A percentile compares a stretch with the other conserved stretches of the same genome.
Conservation (phyloP, 176 grass and related monocot genomes). For the Rhynchospora breviuscula region DNA sequence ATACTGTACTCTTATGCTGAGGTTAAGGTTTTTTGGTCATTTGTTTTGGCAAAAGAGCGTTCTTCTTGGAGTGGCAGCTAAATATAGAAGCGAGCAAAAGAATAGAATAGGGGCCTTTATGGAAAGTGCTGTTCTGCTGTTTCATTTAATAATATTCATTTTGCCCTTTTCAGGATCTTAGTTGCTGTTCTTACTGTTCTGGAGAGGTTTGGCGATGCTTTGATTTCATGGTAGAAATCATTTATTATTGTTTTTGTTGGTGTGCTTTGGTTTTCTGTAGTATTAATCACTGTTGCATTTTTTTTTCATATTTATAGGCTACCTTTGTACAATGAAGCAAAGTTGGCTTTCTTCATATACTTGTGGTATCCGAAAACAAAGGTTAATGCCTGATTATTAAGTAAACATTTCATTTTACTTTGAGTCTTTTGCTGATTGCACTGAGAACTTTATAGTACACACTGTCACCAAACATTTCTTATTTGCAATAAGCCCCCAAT, state of each 20-base stretch:
- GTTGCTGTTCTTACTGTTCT: slow-evolving; percentile 80
- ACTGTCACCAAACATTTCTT: neutral
- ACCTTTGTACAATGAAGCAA: slow-evolving; percentile 92
- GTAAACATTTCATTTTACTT: neutral
- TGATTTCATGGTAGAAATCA: slow-evolving; percentile 77
- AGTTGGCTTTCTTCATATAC: slow-evolving; percentile 85
- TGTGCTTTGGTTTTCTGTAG: slow-evolving; percentile 19
- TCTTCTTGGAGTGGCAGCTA: neutral
- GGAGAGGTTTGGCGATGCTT: slow-evolving; percentile 90
- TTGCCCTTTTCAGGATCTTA: slow-evolving; percentile 67
- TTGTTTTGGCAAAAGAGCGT: neutral
- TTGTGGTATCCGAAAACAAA: slow-evolving; percentile 97
- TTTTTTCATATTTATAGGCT: slow-evolving; percentile 48
- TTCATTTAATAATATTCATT: slow-evolving; percentile 20
- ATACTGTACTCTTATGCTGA: neutral
- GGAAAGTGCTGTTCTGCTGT: slow-evolving; percentile 5
- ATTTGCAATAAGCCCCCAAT: neutral
- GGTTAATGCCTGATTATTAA: slow-evolving; percentile 34
- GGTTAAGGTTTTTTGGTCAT: neutral
- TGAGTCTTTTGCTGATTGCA: neutral
- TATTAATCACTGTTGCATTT: slow-evolving; percentile 18
- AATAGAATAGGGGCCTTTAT: neutral
- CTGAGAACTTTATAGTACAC: neutral
- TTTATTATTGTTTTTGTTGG: neutral
- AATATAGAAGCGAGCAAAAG: neutral